Percentiles rank a stretch among this genome's conserved stretches.
These are phyloP conservation scores for Cruciata laevipes DNA, from an alignment of 257 asterid species.

Conservation along the genomic window DNA sequence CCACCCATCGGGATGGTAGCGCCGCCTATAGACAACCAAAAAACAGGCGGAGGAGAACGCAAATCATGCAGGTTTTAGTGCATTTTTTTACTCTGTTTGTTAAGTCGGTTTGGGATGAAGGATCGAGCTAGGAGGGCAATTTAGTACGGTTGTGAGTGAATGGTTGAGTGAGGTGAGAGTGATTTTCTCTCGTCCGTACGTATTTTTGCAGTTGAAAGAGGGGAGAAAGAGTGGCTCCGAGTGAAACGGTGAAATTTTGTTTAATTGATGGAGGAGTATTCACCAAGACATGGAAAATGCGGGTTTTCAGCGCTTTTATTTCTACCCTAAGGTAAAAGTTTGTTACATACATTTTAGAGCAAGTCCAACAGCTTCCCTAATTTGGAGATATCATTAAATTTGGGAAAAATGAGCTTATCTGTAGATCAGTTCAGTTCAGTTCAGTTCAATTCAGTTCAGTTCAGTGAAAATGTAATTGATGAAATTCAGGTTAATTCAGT, in stretches of 20 bases:
- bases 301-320: neutral
- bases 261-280: neutral
- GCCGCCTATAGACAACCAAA: constrained; percentile 32
- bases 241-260: neutral
- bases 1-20: constrained; percentile 33
- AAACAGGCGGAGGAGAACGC: constrained; percentile 23
- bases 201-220: neutral
- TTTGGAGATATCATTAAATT: no score
- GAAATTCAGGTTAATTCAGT: no score
- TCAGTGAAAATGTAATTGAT: no score
- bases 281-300: neutral
- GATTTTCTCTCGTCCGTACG: constrained; percentile 46
- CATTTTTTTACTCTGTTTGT: neutral
- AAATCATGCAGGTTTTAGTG: neutral
- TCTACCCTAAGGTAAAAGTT: no score
- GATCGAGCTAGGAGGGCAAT: neutral
- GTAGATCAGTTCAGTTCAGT: no score
- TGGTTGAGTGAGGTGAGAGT: constrained; percentile 41
- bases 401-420: no score
- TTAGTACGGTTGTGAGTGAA: neutral
- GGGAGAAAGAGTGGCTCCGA: neutral
- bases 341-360: no score
- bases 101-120: neutral
- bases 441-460: no score
- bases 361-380: no score